Conservation (phyloP, 2,329 filamentous ascomycete genomes). For the Zymoseptoria ardabiliae region DNA sequence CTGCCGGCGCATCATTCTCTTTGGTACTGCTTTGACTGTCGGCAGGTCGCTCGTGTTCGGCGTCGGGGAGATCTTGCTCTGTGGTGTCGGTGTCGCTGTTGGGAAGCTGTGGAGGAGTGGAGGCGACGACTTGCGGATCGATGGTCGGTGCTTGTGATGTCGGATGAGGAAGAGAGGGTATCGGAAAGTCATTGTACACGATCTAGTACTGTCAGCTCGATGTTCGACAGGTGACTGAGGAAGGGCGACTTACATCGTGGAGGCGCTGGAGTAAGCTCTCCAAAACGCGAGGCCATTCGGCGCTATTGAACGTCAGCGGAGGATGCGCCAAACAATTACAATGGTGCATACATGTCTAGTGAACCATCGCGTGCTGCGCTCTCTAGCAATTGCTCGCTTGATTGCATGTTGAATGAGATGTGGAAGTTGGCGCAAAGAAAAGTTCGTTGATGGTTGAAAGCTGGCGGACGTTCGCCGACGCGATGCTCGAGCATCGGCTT, state of each 20-base stretch:
- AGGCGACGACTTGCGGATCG: slow-evolving; percentile 28
- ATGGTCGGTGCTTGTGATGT: slow-evolving; percentile 36
- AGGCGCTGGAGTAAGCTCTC: slow-evolving; percentile 59
- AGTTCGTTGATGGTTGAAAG: neutral
- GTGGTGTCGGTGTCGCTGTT: slow-evolving; percentile 23
- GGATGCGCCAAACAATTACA: neutral
- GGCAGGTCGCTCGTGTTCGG: slow-evolving; percentile 13
- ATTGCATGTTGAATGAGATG: slow-evolving; percentile 19
- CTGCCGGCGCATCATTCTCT: slow-evolving; percentile 52
- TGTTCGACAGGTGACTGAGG: slow-evolving; percentile 5
- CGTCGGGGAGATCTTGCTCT: slow-evolving; percentile 18
- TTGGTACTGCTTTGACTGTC: slow-evolving; percentile 54
- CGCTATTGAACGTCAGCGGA: slow-evolving; percentile 40
- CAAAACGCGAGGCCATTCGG: slow-evolving; percentile 62
- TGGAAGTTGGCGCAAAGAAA: slow-evolving; percentile 16
- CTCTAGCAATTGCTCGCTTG: slow-evolving; percentile 46
- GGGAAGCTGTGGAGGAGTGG: slow-evolving; percentile 28
- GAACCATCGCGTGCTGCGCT: slow-evolving; percentile 51
- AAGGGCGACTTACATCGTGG: slow-evolving; percentile 48
- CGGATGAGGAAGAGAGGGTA: slow-evolving; percentile 50
- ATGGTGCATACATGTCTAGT: slow-evolving; percentile 46
- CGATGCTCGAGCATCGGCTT: neutral
- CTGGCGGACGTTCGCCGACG: neutral
- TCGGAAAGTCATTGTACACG: slow-evolving; percentile 66
- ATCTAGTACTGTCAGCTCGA: slow-evolving; percentile 48